These are phyloP conservation scores for Escallonia rubra DNA, from an alignment of 129 eudicot genomes.

Conservation along the genomic window DNA sequence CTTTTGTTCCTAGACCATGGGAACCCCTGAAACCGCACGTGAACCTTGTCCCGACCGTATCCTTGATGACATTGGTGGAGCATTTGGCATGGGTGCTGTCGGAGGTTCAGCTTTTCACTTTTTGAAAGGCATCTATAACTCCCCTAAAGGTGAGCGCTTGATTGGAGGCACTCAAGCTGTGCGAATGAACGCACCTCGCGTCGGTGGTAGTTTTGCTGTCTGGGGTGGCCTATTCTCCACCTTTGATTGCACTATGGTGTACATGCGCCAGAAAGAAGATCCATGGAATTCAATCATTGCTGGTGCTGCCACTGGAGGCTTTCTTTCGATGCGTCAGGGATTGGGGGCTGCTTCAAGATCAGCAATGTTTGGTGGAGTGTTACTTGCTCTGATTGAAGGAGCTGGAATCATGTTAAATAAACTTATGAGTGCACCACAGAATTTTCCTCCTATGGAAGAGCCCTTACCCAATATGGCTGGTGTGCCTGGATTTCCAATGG, in stretches of 20 bases:
- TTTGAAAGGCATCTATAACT: conserved; percentile 63
- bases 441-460: conserved; percentile 59
- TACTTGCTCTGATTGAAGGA: conserved; percentile 85
- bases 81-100: conserved; percentile 89
- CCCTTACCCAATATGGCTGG: conserved; percentile 47
- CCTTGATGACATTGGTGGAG: conserved; percentile 76
- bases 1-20: conserved; percentile 31
- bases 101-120: conserved; percentile 91
- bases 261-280: conserved; percentile 83
- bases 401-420: conserved; percentile 89
- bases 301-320: conserved; percentile 96
- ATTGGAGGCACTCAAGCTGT: conserved; percentile 74
- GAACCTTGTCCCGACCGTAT: conserved; percentile 90
- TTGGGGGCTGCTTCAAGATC: conserved; percentile 61
- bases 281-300: conserved; percentile 97
- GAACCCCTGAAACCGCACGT: conserved; percentile 80
- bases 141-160: conserved; percentile 70
- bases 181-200: conserved; percentile 88
- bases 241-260: conserved; percentile 88
- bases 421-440: conserved; percentile 69
- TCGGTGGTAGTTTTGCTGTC: conserved; percentile 91
- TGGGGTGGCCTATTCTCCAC: conserved; percentile 97
- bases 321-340: conserved; percentile 84
- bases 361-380: conserved; percentile 71
- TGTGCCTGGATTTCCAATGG: conserved; percentile 53